Percentiles rank a stretch among this genome's conserved stretches.
These are phyloP conservation scores for Alnus glutinosa DNA, from an alignment of 306 rosid species.

Conservation along the genomic window DNA sequence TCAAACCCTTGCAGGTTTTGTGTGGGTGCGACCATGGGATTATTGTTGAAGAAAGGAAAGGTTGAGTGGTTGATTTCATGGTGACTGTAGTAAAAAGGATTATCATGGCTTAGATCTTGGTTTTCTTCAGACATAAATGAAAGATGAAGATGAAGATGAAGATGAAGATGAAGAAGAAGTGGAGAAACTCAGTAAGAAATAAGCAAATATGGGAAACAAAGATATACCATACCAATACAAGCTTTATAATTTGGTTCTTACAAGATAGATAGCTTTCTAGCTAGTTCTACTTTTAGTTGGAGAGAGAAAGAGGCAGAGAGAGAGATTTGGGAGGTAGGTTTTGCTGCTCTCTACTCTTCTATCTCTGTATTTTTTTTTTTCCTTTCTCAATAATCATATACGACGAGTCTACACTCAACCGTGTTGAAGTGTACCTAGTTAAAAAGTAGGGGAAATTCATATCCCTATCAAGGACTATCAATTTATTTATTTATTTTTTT, in stretches of 20 bases:
- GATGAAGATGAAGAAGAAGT: not conserved
- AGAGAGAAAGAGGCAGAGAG: constrained; percentile 9
- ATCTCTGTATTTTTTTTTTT: too few species aligned
- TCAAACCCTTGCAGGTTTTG: constrained; percentile 47
- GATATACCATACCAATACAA: constrained; percentile 24
- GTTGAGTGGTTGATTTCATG: constrained; percentile 44
- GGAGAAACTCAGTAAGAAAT: not conserved
- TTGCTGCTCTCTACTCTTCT: not conserved
- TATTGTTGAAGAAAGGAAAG: constrained; percentile 43
- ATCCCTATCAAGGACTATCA: too few species aligned
- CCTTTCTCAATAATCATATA: too few species aligned
- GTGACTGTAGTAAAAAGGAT: constrained; percentile 62
- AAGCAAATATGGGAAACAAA: constrained; percentile 1
- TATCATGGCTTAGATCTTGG: constrained; percentile 31
- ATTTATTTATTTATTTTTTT: too few species aligned
- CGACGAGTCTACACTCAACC: too few species aligned
- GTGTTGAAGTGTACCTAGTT: too few species aligned
- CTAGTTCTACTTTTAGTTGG: constrained; percentile 9
- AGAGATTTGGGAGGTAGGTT: constrained; percentile 20
- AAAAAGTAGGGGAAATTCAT: too few species aligned
- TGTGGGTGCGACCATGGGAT: constrained; percentile 20
- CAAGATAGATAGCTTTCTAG: constrained; percentile 43
- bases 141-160: not conserved
- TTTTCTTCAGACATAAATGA: constrained; percentile 56
- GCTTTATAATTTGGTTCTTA: constrained; percentile 39